Conservation (phyloP, 139 green algal genomes). For the Chlorella vulgaris region DNA sequence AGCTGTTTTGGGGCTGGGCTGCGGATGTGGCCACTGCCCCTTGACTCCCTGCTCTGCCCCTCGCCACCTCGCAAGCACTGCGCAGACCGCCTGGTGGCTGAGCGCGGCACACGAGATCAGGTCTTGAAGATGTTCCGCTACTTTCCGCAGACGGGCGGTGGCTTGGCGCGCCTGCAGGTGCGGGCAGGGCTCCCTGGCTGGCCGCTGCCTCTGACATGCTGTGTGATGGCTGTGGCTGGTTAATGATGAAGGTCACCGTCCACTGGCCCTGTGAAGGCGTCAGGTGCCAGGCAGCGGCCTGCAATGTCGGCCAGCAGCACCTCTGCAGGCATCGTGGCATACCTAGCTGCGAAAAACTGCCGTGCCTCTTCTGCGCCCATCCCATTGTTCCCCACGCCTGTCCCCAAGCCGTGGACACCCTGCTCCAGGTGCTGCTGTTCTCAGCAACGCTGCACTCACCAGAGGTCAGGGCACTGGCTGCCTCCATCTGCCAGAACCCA, state of each 20-base stretch:
- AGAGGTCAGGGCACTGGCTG: conserved; percentile 65
- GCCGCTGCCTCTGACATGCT: not conserved
- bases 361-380: too few species aligned
- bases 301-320: too few species aligned
- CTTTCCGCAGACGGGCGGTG: conserved; percentile 67
- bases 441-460: conserved; percentile 82
- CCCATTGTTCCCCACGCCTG: too few species aligned
- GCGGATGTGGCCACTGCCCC: not conserved
- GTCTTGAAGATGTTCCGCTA: conserved; percentile 71
- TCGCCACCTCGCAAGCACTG: not conserved
- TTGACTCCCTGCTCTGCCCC: not conserved
- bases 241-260: too few species aligned
- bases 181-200: not conserved
- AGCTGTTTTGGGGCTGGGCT: too few species aligned
- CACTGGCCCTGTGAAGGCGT: too few species aligned
- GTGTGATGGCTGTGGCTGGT: too few species aligned
- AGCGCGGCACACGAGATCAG: conserved; percentile 66
- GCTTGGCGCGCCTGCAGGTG: conserved; percentile 68
- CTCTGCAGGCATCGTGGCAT: too few species aligned
- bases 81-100: conserved; percentile 74
- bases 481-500: conserved; percentile 73
- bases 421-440: conserved; percentile 87
- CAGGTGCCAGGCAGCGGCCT: too few species aligned
- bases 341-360: too few species aligned
- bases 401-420: too few species aligned